A percentile compares a stretch with the other conserved stretches of the same genome.
phyloP scores from a whole-genome alignment of 306 rosid genomes.

The Oxytropis ochrocephala region DNA sequence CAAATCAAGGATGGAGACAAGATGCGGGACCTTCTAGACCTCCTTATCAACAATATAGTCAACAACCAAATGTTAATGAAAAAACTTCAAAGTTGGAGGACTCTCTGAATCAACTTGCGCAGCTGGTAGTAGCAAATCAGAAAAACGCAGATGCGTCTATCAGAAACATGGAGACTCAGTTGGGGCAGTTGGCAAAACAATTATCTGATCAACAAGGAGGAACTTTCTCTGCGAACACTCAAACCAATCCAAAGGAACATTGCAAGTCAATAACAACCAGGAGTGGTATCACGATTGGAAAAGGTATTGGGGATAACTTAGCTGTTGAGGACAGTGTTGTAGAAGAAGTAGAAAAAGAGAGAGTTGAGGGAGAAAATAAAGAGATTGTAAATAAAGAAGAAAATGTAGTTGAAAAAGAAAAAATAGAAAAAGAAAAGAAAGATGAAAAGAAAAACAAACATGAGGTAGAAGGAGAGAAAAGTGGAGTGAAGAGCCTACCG shows the following conservation, averaged over 20 bases:
- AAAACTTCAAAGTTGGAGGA: not conserved
- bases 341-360: too few relatives aligned
- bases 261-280: not conserved
- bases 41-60: not conserved
- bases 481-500: too few relatives aligned
- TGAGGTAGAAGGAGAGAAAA: too few relatives aligned
- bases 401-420: too few relatives aligned
- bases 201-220: not conserved
- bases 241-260: not conserved
- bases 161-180: not conserved
- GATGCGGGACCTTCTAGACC: not conserved
- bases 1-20: not conserved
- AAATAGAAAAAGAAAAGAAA: too few relatives aligned
- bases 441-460: too few relatives aligned
- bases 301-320: too few relatives aligned
- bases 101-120: not conserved
- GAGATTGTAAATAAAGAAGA: too few relatives aligned
- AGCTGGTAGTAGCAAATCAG: not conserved
- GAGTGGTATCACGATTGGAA: not conserved
- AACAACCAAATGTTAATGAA: not conserved
- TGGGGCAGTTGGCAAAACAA: not conserved
- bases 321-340: too few relatives aligned
- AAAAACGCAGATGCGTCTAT: not conserved
- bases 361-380: too few relatives aligned
- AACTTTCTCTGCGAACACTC: not conserved